Base-by-base conservation (phyloP, 106 monocot species). In the Allium sativum region DNA sequence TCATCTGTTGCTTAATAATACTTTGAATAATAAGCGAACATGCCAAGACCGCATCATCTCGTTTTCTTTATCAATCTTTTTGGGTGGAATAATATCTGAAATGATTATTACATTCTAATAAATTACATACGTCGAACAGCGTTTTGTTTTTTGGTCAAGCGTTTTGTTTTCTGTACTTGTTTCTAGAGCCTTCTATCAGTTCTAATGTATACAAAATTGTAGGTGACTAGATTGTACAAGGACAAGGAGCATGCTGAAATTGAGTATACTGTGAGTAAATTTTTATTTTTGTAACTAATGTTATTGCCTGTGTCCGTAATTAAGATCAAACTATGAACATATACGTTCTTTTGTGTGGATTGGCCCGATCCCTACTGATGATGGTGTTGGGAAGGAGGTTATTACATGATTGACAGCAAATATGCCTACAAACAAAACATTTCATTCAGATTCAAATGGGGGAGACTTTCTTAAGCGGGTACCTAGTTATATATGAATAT, bases 391-490 rank as follows among this genome's bases (percentile, higher is more conserved):
- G 48, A 80, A 75, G 59, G 82, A 83, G 61, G 70, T 88, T 15
- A 77, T 83, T 50, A 83, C 80, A 42, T 65, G 74, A 16, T 53
- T 88, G 40, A 78, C 77, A 15, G 58, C 88, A 55, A 75, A 80
- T 52, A 77, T 88, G 82, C 74, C 55, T 44, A 88, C 88, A 66
- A 80, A 83, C 57, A 69, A 58, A 51, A 77, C 72, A 72, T 88
- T 88, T 58, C 83, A 80, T 55, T 83, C 88, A 9, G 88, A 88
- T 52, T 83, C 83, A 14, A 88, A 83, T 73, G 88, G 88, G 55
- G 77, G 88, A 72, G 82, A 88, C 72, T 88, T 88, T 56, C 50
- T 83, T 18, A 72, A 80, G 75, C 70, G 82, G 71, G 88, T 88
- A 77, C 31, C 31, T 31, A 31, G 31, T 3, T 31, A 31, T 31